phyloP scores from a whole-genome alignment of 2,329 filamentous ascomycete genomes.

The Bisporella sp. region DNA sequence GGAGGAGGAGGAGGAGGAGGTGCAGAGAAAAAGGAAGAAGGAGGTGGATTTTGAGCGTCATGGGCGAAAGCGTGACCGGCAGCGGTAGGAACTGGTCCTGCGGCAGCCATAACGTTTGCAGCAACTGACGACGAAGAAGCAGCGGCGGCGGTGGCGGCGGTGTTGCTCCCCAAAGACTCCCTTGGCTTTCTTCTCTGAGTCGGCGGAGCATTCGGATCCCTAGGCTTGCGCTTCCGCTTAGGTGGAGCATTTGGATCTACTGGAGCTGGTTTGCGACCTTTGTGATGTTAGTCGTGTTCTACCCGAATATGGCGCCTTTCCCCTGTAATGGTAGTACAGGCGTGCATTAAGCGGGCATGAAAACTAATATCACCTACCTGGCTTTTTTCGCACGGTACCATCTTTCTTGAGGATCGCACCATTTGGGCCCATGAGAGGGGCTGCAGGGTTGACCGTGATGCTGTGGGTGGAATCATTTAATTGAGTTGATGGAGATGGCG shows the following conservation, averaged over 20 bases:
- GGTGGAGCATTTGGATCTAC: slow-evolving; percentile 7
- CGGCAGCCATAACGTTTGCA: not conserved
- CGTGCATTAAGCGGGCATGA: too few relatives aligned
- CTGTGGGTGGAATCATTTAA: slow-evolving; percentile 15
- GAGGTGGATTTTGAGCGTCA: not conserved
- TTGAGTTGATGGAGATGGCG: slow-evolving; percentile 37
- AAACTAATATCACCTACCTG: slow-evolving; percentile 17
- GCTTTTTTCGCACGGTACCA: slow-evolving; percentile 45
- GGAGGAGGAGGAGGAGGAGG: slow-evolving; percentile 2
- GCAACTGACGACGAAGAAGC: not conserved
- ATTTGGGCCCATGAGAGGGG: not conserved
- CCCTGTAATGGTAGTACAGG: too few relatives aligned
- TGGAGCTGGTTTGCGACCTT: slow-evolving; percentile 46
- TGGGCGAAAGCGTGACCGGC: too few relatives aligned
- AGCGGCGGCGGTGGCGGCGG: slow-evolving; percentile 4
- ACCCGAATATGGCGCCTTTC: too few relatives aligned
- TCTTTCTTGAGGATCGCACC: slow-evolving; percentile 1
- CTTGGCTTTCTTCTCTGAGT: not conserved
- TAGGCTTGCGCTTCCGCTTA: slow-evolving; percentile 49
- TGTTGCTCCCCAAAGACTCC: slow-evolving; percentile 24
- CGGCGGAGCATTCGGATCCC: slow-evolving; percentile 51
- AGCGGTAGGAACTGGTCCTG: not conserved
- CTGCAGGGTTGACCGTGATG: slow-evolving; percentile 17
- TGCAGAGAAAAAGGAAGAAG: not conserved
- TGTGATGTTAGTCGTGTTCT: not conserved